Evolutionary conservation across 768 basidiomycete species (phyloP).

Genomic region (Mycena maculata): DNA sequence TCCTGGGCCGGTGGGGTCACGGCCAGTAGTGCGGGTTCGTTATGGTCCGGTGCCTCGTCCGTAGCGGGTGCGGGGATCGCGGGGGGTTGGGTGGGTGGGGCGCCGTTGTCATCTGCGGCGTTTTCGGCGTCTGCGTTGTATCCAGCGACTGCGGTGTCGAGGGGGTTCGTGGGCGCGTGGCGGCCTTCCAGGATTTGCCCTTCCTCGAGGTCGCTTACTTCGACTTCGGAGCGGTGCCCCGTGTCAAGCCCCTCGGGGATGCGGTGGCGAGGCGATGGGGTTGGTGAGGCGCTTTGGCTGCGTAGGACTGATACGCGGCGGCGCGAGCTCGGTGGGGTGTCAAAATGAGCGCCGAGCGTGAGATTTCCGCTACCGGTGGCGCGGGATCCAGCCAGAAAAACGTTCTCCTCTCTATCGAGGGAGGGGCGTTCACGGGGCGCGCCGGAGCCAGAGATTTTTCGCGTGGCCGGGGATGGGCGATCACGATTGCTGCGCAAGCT

Average conservation of each 20-base stretch:
- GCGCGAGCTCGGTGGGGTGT: not conserved
- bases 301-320: not conserved
- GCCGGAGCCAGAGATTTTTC: not conserved
- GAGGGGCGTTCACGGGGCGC: not conserved
- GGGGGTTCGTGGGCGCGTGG: no score
- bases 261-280: not conserved
- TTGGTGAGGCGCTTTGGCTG: not conserved
- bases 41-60: no score
- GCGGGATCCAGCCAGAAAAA: no score
- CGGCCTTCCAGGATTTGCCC: not conserved
- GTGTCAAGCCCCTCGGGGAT: not conserved
- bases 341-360: not conserved
- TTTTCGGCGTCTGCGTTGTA: no score
- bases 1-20: no score
- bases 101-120: no score
- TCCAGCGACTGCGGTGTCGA: no score
- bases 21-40: no score
- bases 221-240: not conserved
- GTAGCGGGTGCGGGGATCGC: no score
- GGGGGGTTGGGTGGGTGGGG: no score
- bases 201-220: constrained; percentile 1
- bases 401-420: no score
- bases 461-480: not conserved
- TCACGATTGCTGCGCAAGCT: not conserved
- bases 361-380: not conserved